Percentiles rank a stretch among this genome's conserved stretches.
phyloP scores from a whole-genome alignment of 1,284 basidiomycete species.

The Boletus sp. region DNA sequence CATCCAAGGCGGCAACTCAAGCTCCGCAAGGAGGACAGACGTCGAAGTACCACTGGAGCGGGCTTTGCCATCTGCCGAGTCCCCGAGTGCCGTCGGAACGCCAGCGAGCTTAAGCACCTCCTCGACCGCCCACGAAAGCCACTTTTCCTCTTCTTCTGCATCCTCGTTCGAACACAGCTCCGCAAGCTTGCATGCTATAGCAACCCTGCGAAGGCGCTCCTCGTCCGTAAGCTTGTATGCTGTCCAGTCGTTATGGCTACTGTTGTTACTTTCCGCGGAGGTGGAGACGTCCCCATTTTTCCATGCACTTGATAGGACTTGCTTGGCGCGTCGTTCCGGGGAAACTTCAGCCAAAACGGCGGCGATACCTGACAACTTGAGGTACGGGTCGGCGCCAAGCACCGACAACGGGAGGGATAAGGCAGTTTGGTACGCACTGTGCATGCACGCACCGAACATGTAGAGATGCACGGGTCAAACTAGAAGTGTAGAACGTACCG shows the following conservation, averaged over 20 bases:
- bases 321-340: slow-evolving; percentile 59
- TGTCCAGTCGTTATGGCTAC: slow-evolving; percentile 23
- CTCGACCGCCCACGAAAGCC: slow-evolving; percentile 67
- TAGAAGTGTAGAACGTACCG: slow-evolving; percentile 45
- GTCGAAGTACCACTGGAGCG: neutral
- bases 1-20: slow-evolving; percentile 68
- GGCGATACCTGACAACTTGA: slow-evolving; percentile 75
- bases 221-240: slow-evolving; percentile 40
- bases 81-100: slow-evolving; percentile 8
- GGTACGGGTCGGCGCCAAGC: slow-evolving; percentile 57
- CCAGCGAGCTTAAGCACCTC: slow-evolving; percentile 52
- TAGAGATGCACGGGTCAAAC: neutral
- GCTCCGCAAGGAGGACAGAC: slow-evolving; percentile 46
- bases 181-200: slow-evolving; percentile 70
- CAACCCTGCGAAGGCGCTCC: slow-evolving; percentile 62
- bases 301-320: slow-evolving; percentile 52
- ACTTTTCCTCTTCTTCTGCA: slow-evolving; percentile 54
- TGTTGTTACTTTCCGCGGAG: neutral
- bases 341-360: slow-evolving; percentile 64
- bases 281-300: slow-evolving; percentile 19
- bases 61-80: neutral
- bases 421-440: slow-evolving; percentile 66
- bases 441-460: slow-evolving; percentile 5
- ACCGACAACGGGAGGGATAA: slow-evolving; percentile 50
- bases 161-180: slow-evolving; percentile 50